Base-by-base conservation (phyloP, 352 stramenopile genomes). In the Globisporangium rhizosaccharum region DNA sequence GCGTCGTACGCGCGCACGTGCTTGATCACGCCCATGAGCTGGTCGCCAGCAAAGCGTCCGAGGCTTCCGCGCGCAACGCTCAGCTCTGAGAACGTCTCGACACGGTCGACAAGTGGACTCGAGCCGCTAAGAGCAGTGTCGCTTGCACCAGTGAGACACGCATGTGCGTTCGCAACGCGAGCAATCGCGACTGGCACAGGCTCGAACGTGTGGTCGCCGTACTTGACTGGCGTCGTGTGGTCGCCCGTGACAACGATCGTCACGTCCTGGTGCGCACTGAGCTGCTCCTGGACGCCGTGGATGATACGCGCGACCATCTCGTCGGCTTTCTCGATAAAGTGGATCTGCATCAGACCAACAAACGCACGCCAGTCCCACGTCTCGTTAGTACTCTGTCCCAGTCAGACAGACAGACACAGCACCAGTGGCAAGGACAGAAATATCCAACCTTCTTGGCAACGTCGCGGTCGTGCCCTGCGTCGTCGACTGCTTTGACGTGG, bases 161-260 rank as follows among this genome's bases (percentile, higher is more conserved):
- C 51, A 36, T 65, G 63, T 12, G 80, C 79, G 42, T 57, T 59
- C 17, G 67, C 67, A 5, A 67, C 81, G 37, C 80, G 75, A 3
- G 82, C 67, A 59, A 95, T 92, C 26, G 84, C 75, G 25, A 95
- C 85, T 14, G 86, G 86, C 46, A 95, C 86, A 0, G 86, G 84
- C 55, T 95, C 86, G 58, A 95, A 94, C 33, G 77, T 95, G 71
- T 95, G 86, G 57, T 95, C 86, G 33, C 86, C 86, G 53, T 92
- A 94, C 58, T 89, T 77, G 28, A 92, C 84, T 23, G 86, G 86
- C 6, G 86, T 95, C 54, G 86, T 92, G 70, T 95, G 86, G 61
- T 95, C 86, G 12, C 86, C 86, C 2, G 86, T 95, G 39, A 95
- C 73, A n/a, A 95, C 70, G 33, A 95, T 90, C 33, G 80, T 90